Evolutionary conservation across 176 grass and related monocot genomes (phyloP), one percentile per base, ranked within the genome.

Genomic region (Cymbopogon citratus): DNA sequence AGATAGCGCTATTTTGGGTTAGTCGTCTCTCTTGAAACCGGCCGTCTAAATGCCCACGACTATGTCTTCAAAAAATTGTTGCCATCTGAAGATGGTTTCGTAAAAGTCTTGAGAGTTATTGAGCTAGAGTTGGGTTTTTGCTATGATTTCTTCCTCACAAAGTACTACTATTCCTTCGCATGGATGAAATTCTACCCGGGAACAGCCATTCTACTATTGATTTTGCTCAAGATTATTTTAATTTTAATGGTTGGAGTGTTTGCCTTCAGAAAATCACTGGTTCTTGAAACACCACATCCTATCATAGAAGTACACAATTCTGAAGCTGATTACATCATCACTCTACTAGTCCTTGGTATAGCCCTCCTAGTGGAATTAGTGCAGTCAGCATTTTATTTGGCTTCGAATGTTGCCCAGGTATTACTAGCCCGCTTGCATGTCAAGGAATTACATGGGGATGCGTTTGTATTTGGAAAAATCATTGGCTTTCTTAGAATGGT

Each of bases 391-490:
- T 13, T 54, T 62, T 82, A 74, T 74, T 26, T 83, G 28, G 57
- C 26, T 4, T 83, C 80, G 5, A 21, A 83, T 64, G 75, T 43
- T 41, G n/a, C 12, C 71, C 74, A 66, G 61, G 59, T 83, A 26
- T 66, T 1, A 0, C 11, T 67, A 19, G 14, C 44, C 15, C 14
- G 44, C 12, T 3, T 3, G 5, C 66, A 66, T 52, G 24, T 71
- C 0, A 3, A 1, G 9, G 3, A 39, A 33, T 33, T 33, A n/a
- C n/a, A n/a, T n/a, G n/a, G n/a, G n/a, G n/a, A n/a, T n/a, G n/a
- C n/a, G n/a, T n/a, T n/a, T n/a, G n/a, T n/a, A n/a, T 33, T 33
- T 33, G 31, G 31, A 3, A 33, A 33, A 33, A 2, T 33, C 31
- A 33, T 33, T 33, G 31, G 31, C 3, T 3, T 33, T 33, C 31